These are phyloP conservation scores for Pugionium cornutum DNA, from an alignment of 345 rosid genomes.

Conservation along the genomic window DNA sequence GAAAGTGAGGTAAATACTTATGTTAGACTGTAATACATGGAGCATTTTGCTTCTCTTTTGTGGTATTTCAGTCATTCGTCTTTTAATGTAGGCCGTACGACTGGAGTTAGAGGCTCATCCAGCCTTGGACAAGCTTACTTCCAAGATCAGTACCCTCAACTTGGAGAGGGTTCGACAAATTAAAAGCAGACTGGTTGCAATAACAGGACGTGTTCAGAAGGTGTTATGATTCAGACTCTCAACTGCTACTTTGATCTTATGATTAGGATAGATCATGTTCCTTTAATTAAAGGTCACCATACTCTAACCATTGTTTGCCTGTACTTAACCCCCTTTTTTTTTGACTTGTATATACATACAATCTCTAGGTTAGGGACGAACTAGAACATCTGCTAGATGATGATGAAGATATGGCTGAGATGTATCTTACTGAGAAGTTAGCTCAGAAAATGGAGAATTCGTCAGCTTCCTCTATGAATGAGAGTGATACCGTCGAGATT, in stretches of 20 bases:
- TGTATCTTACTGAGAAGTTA: slow-evolving; percentile 88
- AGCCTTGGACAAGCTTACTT: slow-evolving; percentile 75
- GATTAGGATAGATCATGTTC: neutral
- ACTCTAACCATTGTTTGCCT: slow-evolving; percentile 2
- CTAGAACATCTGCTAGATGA: slow-evolving; percentile 90
- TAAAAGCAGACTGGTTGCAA: slow-evolving; percentile 71
- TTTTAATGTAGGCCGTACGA: slow-evolving; percentile 47
- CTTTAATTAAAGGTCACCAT: slow-evolving; percentile 12
- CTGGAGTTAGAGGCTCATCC: slow-evolving; percentile 82
- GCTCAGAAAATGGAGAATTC: slow-evolving; percentile 68
- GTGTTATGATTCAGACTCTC: slow-evolving; percentile 35
- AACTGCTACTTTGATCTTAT: neutral
- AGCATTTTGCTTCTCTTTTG: slow-evolving; percentile 17
- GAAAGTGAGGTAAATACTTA: slow-evolving; percentile 60
- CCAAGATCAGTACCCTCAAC: slow-evolving; percentile 75
- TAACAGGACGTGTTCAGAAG: slow-evolving; percentile 79
- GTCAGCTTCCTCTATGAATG: slow-evolving; percentile 58
- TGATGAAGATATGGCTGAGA: slow-evolving; percentile 97
- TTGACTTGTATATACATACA: slow-evolving; percentile 4
- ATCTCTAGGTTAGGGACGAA: slow-evolving; percentile 79
- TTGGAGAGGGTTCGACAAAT: slow-evolving; percentile 76
- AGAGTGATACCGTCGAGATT: slow-evolving; percentile 52
- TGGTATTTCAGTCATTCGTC: neutral
- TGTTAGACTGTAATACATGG: neutral
- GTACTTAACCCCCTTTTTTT: neutral